Evolutionary conservation across 1,284 basidiomycete species (phyloP), one percentile per base, ranked within the genome.

Genomic region (Pyrrhoderma lamaoense): DNA sequence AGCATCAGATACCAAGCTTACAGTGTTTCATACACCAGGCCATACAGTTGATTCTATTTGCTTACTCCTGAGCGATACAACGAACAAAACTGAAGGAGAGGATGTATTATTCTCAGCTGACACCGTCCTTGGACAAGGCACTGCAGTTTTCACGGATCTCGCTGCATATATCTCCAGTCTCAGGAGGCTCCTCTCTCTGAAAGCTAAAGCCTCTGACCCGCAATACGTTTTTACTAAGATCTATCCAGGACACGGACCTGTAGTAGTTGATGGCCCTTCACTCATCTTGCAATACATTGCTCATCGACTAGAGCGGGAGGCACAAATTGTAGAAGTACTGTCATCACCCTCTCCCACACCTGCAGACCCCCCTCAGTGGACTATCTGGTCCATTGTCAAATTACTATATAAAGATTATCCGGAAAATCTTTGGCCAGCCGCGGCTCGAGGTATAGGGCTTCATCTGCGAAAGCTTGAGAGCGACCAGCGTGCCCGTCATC

Each of bases 191-290:
- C 68, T 82, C 11, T 68, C 72, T 2, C 73, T 77, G 53, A 54
- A 57, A 18, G 7, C n/a, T 40, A 51, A 63, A 52, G 50, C 46
- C 9, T 40, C 42, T 42, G 57, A 57, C 43, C 63, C 61, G 39
- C 61, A 58, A 56, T 51, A 60, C 66, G 57, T 61, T 19, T 76
- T 77, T 60, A 65, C 66, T 14, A 58, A 59, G 2, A 67, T 97
- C 14, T 95, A 93, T 62, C 93, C 95, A 0, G 92, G 82, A 0
- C 94, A 98, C 59, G 94, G 95, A 0, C 85, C 89, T 11, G 77
- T 90, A 18, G 74, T 93, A 1, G 52, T 68, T 1, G 69, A 88
- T 43, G 79, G 80, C 18, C 62, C 74, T 55, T 66, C 73, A 53
- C 67, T 78, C 59, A 81, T 97, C 59, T 64, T 70, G 40, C 76